A percentile compares a stretch with the other conserved stretches of the same genome.
Evolutionary conservation across 768 basidiomycete genomes (phyloP).

Genomic region (Pulveroboletus sp.): DNA sequence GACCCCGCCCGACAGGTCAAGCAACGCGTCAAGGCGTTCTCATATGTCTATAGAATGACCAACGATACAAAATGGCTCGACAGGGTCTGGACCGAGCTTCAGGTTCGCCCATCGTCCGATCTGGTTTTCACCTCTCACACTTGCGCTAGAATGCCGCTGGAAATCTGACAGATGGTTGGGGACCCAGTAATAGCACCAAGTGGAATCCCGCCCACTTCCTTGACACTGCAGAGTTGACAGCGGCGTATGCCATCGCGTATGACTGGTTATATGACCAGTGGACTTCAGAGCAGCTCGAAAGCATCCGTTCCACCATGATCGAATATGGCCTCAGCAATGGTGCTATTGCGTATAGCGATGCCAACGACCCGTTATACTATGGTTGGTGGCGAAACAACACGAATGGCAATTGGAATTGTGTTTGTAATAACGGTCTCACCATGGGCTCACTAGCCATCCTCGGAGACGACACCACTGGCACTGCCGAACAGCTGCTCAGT

Average conservation of each 20-base stretch:
- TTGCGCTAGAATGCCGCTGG: slow-evolving; percentile 62
- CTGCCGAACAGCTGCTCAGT: slow-evolving; percentile 59
- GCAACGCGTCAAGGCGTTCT: slow-evolving; percentile 86
- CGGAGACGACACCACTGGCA: slow-evolving; percentile 73
- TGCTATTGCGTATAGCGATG: slow-evolving; percentile 43
- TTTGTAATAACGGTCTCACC: slow-evolving; percentile 87
- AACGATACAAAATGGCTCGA: slow-evolving; percentile 92
- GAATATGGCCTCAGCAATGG: slow-evolving; percentile 73
- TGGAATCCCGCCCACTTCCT: slow-evolving; percentile 95
- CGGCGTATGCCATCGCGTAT: slow-evolving; percentile 89
- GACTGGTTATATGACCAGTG: slow-evolving; percentile 93
- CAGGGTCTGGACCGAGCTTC: slow-evolving; percentile 75
- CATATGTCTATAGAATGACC: slow-evolving; percentile 86
- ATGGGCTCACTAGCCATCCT: slow-evolving; percentile 88
- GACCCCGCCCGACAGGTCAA: slow-evolving; percentile 89
- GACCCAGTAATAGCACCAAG: slow-evolving; percentile 50
- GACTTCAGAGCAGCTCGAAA: slow-evolving; percentile 64
- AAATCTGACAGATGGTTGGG: slow-evolving; percentile 62
- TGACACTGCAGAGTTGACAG: slow-evolving; percentile 83
- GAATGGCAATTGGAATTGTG: slow-evolving; percentile 97
- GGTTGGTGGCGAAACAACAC: slow-evolving; percentile 79
- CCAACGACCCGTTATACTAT: slow-evolving; percentile 30
- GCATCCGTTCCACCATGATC: slow-evolving; percentile 70
- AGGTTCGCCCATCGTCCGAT: slow-evolving; percentile 44
- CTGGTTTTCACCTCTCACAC: neutral